Base-by-base conservation (phyloP, 345 rosid genomes). In the Heritiera fomes region DNA sequence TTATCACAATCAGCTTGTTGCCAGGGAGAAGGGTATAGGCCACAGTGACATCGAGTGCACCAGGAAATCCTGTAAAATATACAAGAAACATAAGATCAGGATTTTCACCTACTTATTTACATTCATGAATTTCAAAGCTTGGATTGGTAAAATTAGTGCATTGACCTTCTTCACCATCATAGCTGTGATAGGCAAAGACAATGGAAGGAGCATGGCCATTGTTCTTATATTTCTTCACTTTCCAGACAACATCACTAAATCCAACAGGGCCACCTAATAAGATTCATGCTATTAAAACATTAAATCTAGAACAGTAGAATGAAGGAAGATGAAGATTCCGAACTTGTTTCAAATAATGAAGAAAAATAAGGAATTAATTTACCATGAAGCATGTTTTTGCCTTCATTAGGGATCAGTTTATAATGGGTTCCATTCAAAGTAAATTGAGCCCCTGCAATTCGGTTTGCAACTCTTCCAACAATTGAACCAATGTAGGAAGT, bases 341-440 rank as follows among this genome's bases (percentile, higher is more conserved):
- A 69, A n/a, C n/a, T n/a, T n/a, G n/a, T n/a, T n/a, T n/a, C n/a
- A 59, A 72, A 7, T 55, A 12, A 3, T 18, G 32, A 38, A 14
- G 23, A 34, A 28, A 45, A 12, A n/a, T 4, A 20, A 34, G 45
- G 75, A 78, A 58, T 66, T 47, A 49, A 60, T 49, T 40, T 90
- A 92, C 97, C 97, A 73, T 96, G 99, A 78, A 96, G 93, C 79
- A 80, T 90, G 87, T 94, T 94, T 72, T 89, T 88, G 62, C 94
- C 97, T 38, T 90, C 97, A 73, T 96, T 96, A 71, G 92, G 87
- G 73, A 71, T 80, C 15, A 94, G 85, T 77, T 90, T 89, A 78
- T 92, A 94, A 28, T 46, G 83, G 69, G 77, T 78, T 55, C 97
- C 98, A 64, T 94, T 82, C 58, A 94, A 76, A 23, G 88, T 90